Percentiles rank a stretch among this genome's conserved stretches.
Conservation (phyloP, 257 asterid species). For the Primulina huaijiensis region DNA sequence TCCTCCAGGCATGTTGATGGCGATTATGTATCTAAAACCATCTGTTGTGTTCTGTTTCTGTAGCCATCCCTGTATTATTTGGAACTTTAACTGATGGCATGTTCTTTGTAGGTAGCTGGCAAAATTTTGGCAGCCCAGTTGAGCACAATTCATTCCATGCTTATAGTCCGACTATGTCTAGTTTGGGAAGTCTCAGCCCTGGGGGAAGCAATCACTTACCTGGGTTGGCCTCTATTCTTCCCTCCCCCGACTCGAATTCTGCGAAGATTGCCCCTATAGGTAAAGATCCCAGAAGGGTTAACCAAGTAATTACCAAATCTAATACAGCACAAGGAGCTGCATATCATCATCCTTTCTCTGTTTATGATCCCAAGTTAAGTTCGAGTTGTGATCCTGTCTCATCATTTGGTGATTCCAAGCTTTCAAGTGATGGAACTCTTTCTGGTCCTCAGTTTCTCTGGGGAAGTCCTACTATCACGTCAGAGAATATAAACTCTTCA, state of each 20-base stretch:
- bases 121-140: slow-evolving; percentile 47
- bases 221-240: slow-evolving; percentile 58
- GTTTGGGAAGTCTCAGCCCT: slow-evolving; percentile 36
- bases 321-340: slow-evolving; percentile 23
- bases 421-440: slow-evolving; percentile 39
- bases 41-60: not conserved
- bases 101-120: slow-evolving; percentile 54
- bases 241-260: slow-evolving; percentile 36
- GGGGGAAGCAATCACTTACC: slow-evolving; percentile 33
- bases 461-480: slow-evolving; percentile 50
- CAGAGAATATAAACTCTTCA: slow-evolving; percentile 38
- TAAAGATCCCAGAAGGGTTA: slow-evolving; percentile 27
- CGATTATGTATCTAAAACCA: slow-evolving; percentile 13
- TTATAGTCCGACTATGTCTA: slow-evolving; percentile 34
- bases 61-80: not conserved
- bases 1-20: slow-evolving; percentile 49
- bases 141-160: slow-evolving; percentile 43
- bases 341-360: slow-evolving; percentile 39
- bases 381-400: slow-evolving; percentile 36
- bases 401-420: slow-evolving; percentile 43
- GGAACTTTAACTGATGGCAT: not conserved
- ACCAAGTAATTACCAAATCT: slow-evolving; percentile 28
- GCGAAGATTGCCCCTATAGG: slow-evolving; percentile 40
- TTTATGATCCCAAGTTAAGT: slow-evolving; percentile 45
- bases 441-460: slow-evolving; percentile 56